A percentile compares a stretch with the other conserved stretches of the same genome.
These are phyloP conservation scores for Omphalea diandra DNA, from an alignment of 441 rosid species.

Conservation along the genomic window DNA sequence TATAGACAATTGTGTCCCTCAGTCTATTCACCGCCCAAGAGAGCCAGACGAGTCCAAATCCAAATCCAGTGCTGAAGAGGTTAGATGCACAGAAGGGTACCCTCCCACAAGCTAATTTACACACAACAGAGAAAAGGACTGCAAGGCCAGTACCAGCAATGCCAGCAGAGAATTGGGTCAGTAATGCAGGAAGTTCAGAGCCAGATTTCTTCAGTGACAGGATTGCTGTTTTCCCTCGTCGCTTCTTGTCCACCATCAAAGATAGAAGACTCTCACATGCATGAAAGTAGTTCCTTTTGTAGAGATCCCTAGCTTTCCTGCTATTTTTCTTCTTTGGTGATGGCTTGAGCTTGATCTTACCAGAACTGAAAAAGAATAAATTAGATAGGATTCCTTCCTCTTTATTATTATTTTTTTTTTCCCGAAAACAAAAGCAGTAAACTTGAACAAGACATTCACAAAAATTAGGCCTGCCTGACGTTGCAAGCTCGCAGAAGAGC, in stretches of 20 bases:
- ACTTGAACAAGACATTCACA: background rate
- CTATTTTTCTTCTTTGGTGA: conserved; percentile 52
- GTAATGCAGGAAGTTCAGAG: conserved; percentile 72
- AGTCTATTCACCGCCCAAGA: conserved; percentile 75
- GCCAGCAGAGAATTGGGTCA: conserved; percentile 67
- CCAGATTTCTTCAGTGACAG: conserved; percentile 73
- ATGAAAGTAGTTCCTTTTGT: conserved; percentile 67
- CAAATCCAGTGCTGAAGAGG: conserved; percentile 66
- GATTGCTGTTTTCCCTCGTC: conserved; percentile 45
- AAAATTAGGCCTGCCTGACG: background rate
- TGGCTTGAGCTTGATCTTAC: conserved; percentile 57
- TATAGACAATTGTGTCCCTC: conserved; percentile 47
- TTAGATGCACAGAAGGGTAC: conserved; percentile 61
- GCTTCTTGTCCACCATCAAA: conserved; percentile 60
- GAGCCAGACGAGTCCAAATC: conserved; percentile 79
- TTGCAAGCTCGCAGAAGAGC: background rate
- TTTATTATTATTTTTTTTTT: background rate
- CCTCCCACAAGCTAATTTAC: conserved; percentile 55
- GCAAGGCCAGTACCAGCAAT: conserved; percentile 91
- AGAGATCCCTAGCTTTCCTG: conserved; percentile 53
- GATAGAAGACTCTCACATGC: conserved; percentile 87
- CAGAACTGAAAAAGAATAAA: conserved; percentile 41
- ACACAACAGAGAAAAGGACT: conserved; percentile 61
- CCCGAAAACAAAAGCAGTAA: no score
- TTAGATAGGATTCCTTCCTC: background rate